These are phyloP conservation scores for Leccinum sublutescens DNA, from an alignment of 768 basidiomycete genomes.

Conservation along the genomic window DNA sequence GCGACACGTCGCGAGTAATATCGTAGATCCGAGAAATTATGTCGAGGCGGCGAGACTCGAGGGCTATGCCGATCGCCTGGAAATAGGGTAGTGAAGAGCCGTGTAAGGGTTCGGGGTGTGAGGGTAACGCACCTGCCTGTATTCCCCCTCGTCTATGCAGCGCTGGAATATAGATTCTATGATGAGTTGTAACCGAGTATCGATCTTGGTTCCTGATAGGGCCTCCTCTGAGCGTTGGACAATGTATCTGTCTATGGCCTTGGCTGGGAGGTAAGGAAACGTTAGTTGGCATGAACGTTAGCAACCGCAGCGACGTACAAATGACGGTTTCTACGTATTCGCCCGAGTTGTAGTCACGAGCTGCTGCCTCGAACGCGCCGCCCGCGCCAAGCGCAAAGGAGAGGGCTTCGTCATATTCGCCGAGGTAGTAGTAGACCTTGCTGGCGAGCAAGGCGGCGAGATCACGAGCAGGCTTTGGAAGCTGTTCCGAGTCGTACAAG, in stretches of 20 bases:
- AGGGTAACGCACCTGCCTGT: slow-evolving; percentile 66
- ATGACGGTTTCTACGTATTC: slow-evolving; percentile 96
- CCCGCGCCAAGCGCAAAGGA: slow-evolving; percentile 93
- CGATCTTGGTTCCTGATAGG: slow-evolving; percentile 57
- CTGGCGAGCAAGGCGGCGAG: slow-evolving; percentile 91
- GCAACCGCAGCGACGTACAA: slow-evolving; percentile 53
- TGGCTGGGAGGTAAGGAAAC: slow-evolving; percentile 52
- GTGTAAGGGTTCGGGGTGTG: not conserved
- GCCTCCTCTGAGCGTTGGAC: slow-evolving; percentile 58
- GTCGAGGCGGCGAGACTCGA: slow-evolving; percentile 88
- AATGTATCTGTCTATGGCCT: slow-evolving; percentile 94
- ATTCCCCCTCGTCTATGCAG: slow-evolving; percentile 87
- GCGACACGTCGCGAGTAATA: slow-evolving; percentile 67
- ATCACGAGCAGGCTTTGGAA: slow-evolving; percentile 71
- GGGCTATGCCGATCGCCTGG: slow-evolving; percentile 92
- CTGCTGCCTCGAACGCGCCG: slow-evolving; percentile 76
- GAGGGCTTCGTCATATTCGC: slow-evolving; percentile 93
- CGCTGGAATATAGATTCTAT: slow-evolving; percentile 88
- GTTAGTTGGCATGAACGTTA: not conserved
- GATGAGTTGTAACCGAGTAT: slow-evolving; percentile 74
- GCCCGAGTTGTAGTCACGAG: slow-evolving; percentile 57
- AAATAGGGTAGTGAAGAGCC: slow-evolving; percentile 10
- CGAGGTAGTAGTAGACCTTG: slow-evolving; percentile 97
- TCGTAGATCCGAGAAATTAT: slow-evolving; percentile 77
- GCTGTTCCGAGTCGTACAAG: slow-evolving; percentile 79